These are phyloP conservation scores for Secale cereale DNA, from an alignment of 176 grass and related monocot genomes.

Conservation along the genomic window DNA sequence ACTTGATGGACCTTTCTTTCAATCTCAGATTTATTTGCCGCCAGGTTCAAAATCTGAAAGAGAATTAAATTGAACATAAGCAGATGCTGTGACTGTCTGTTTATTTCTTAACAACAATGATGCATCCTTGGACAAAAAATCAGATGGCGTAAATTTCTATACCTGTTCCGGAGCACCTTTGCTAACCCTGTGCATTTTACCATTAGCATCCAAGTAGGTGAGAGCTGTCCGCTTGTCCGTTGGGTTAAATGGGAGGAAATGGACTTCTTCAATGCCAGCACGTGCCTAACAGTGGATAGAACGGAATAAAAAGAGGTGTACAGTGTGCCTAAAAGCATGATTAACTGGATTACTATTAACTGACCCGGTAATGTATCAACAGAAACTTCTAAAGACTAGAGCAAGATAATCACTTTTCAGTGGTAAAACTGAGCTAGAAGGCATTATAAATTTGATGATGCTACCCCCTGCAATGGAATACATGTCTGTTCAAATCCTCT, in stretches of 20 bases:
- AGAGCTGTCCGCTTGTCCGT: slow-evolving; percentile 75
- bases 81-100: background rate
- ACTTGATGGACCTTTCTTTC: slow-evolving; percentile 52
- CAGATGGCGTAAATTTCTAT: slow-evolving; percentile 6
- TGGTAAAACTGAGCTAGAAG: background rate
- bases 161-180: slow-evolving; percentile 89
- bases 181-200: slow-evolving; percentile 73
- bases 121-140: background rate
- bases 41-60: slow-evolving; percentile 55
- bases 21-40: slow-evolving; percentile 53
- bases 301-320: slow-evolving; percentile 4
- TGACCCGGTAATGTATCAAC: background rate
- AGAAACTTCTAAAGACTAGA: background rate
- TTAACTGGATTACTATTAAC: too few species aligned
- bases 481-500: background rate
- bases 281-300: slow-evolving; percentile 49
- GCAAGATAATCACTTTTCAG: background rate
- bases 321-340: slow-evolving; percentile 10
- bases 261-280: slow-evolving; percentile 52
- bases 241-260: slow-evolving; percentile 81
- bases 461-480: background rate
- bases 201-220: slow-evolving; percentile 59
- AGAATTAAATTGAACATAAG: slow-evolving; percentile 25
- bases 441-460: slow-evolving; percentile 3
- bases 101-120: background rate